Evolutionary conservation across 2,329 filamentous ascomycete species (phyloP).

Genomic region (Monilinia aucupariae): DNA sequence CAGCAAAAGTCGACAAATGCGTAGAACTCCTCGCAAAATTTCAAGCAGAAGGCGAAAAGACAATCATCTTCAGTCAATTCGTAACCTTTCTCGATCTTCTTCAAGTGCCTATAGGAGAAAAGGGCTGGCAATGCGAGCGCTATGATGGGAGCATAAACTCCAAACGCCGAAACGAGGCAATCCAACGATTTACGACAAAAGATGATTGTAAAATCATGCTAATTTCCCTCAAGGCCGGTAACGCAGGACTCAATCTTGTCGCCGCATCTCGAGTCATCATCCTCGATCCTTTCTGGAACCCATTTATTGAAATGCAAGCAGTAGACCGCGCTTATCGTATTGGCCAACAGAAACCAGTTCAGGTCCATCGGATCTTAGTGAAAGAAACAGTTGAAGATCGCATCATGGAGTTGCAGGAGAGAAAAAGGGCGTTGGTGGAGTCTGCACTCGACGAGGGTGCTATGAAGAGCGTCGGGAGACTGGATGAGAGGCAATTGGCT

Average conservation of each 20-base stretch:
- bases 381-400: constrained; percentile 79
- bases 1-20: constrained; percentile 67
- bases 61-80: constrained; percentile 77
- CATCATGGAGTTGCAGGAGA: constrained; percentile 71
- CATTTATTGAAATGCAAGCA: constrained; percentile 86
- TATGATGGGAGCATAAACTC: constrained; percentile 74
- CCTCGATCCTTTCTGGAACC: constrained; percentile 92
- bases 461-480: constrained; percentile 58
- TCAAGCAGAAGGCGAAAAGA: constrained; percentile 57
- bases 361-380: constrained; percentile 75
- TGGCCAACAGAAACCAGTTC: constrained; percentile 68
- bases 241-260: constrained; percentile 80
- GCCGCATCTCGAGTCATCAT: constrained; percentile 82
- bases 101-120: constrained; percentile 62
- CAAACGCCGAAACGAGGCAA: constrained; percentile 58
- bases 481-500: constrained; percentile 39
- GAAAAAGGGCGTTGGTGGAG: constrained; percentile 72
- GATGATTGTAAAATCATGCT: constrained; percentile 63
- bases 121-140: constrained; percentile 49
- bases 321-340: constrained; percentile 87
- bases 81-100: constrained; percentile 73
- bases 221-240: constrained; percentile 73
- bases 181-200: constrained; percentile 59
- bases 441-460: constrained; percentile 74
- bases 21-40: constrained; percentile 53